phyloP scores from a whole-genome alignment of 768 basidiomycete species.

The Rhizopogon salebrosus region DNA sequence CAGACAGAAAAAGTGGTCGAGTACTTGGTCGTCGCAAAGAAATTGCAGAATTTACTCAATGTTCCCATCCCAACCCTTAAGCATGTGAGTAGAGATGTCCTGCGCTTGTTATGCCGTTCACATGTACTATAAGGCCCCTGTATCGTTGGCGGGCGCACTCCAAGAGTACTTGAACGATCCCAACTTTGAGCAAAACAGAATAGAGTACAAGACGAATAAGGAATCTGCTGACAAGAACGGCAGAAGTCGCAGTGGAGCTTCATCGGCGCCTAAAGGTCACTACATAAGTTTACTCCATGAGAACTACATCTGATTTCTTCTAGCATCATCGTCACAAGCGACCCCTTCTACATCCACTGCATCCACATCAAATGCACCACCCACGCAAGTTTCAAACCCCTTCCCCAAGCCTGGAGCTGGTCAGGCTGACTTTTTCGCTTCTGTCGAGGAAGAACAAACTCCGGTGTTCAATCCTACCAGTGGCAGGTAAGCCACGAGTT shows the following conservation, averaged over 20 bases:
- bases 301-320: neutral
- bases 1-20: conserved; percentile 93
- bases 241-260: conserved; percentile 5
- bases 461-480: conserved; percentile 65
- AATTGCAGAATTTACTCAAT: conserved; percentile 88
- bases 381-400: conserved; percentile 18
- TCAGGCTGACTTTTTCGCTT: conserved; percentile 80
- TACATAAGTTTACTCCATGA: conserved; percentile 15
- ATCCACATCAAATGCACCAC: conserved; percentile 17
- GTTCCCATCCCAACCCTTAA: conserved; percentile 92
- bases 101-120: neutral
- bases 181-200: conserved; percentile 91
- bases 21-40: conserved; percentile 87
- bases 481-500: conserved; percentile 34
- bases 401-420: conserved; percentile 30
- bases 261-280: conserved; percentile 15
- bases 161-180: conserved; percentile 96
- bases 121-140: conserved; percentile 65
- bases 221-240: conserved; percentile 46
- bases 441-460: conserved; percentile 79
- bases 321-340: conserved; percentile 13
- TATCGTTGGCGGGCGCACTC: conserved; percentile 87
- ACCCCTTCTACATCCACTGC: conserved; percentile 14
- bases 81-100: conserved; percentile 49
- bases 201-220: conserved; percentile 87